Base-by-base conservation (phyloP, 2,329 filamentous ascomycete species). In the Ophiostoma novo-ulmi region DNA sequence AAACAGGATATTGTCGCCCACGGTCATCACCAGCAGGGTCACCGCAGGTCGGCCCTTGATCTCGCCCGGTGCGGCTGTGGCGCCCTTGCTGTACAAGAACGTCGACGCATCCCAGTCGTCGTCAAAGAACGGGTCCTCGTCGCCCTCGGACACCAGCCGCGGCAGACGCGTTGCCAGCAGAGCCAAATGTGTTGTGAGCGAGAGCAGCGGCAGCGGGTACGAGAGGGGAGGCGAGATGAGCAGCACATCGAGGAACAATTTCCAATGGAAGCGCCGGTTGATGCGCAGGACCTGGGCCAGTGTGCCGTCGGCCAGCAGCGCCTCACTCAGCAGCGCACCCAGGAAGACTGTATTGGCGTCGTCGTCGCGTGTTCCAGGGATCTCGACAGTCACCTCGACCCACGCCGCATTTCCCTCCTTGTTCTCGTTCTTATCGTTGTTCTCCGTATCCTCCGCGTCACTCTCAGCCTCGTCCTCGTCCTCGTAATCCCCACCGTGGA, bases 111-210 rank as follows among this genome's bases (percentile, higher is more conserved):
- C 92, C 95, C 95, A 99, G 82, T 99, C 95, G 81, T 99, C 95
- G 81, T 97, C 91, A 80, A 99, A 99, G 78, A 97, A 89, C 14
- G 95, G 95, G 76, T 99, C 95, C 81, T 99, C 95, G 80, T 98
- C 94, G 71, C 88, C 87, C 79, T 97, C 91, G 1, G 94, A 97
- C 78, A 92, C 92, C 69, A 97, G 84, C 36, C 89, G 87, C 8
- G 95, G 95, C 2, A 98, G 85, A 74, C 91, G 89, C 7, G 95
- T 94, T 39, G 92, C 89, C 73, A 97, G 88, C 66, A 99, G 90
- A 3, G 95, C 95, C 72, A 99, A 89, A 79, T 99, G 94, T 67
- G 92, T 94, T 26, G 95, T 97, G 71, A 98, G 86, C 41, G 93
- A 97, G 61, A 99, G 89, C 13, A 99, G 87, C 1, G 94, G 94